phyloP scores from a whole-genome alignment of 768 basidiomycete species.

The Botryobasidium botryosum region DNA sequence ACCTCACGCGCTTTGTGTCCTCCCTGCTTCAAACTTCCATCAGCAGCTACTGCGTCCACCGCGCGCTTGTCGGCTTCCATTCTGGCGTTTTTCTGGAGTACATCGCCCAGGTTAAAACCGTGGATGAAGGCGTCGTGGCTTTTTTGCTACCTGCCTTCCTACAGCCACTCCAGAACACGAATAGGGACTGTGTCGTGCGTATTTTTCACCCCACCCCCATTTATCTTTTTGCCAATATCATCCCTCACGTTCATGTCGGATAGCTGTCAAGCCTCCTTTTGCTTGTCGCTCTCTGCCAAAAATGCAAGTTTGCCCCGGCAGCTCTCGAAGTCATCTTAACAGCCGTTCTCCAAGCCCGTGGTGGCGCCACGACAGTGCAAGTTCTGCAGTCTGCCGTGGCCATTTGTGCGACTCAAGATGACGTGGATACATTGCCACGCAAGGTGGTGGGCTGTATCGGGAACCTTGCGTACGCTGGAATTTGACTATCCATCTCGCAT shows the following conservation, averaged over 20 bases:
- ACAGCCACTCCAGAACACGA: neutral
- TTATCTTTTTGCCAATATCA: neutral
- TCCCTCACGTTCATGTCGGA: conserved; percentile 5
- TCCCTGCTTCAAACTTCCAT: conserved; percentile 37
- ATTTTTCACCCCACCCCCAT: neutral
- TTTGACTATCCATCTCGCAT: too few species aligned
- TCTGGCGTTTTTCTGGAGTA: conserved; percentile 66
- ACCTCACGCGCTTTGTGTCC: conserved; percentile 55
- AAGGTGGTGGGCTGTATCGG: too few species aligned
- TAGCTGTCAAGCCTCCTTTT: conserved; percentile 64
- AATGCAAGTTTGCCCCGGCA: conserved; percentile 36
- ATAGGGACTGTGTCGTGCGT: neutral
- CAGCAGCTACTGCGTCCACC: conserved; percentile 34
- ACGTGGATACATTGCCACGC: neutral
- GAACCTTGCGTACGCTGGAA: too few species aligned
- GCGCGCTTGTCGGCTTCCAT: conserved; percentile 67
- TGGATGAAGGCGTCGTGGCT: conserved; percentile 52
- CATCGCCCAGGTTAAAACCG: conserved; percentile 35
- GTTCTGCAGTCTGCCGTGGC: neutral
- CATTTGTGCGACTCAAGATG: neutral
- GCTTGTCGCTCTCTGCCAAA: conserved; percentile 50
- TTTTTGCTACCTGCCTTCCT: conserved; percentile 33
- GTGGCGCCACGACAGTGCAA: neutral
- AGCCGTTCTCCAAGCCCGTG: conserved; percentile 26
- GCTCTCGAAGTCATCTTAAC: conserved; percentile 44